Base-by-base conservation (phyloP, 1,284 basidiomycete species). In the Wallemia ichthyophaga region DNA sequence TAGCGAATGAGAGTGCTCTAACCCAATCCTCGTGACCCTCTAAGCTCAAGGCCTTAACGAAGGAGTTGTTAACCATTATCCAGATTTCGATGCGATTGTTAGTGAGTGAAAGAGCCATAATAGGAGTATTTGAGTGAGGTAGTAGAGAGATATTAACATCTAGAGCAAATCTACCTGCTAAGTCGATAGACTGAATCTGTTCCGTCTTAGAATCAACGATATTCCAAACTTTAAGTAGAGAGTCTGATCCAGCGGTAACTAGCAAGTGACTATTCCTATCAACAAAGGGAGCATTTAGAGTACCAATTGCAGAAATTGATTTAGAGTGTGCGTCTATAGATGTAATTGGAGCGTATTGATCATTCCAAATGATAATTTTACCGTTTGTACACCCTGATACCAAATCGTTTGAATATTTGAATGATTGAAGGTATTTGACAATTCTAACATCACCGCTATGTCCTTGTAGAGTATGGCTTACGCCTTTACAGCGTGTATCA, bases 11-110 rank as follows among this genome's bases (percentile, higher is more conserved):
- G 25, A 95, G 75, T 61, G 78, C 76, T 62, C 82, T 79, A 58
- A 94, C 75, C 89, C 89, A 96, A 67, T 95, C 89, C 73, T 92
- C 84, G 66, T 96, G 89, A 0, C 89, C 89, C 31, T 83, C 75
- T 31, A 96, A 74, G 0, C 75, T 73, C 2, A 73, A 64, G 1
- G 69, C 62, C 58, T 66, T 66, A 19, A 60, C 57, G 63, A 72
- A 73, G 64, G 68, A 61, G 15, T 72, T 73, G n/a, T 79, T 77
- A 2, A 78, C 78, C 56, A 78, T 74, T 11, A 79, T 77, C 74
- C 78, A 91, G 15, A 94, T 73, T 57, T 82, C 78, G 19, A 94
- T 76, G 58, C 75, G 78, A 58, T 74, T 74, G 65, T 85, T 82
- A 0, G 88, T 94, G 25, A 76, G 76, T 2, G 78, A 81, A 48